These are phyloP conservation scores for Cylindrodendrum hubeiense DNA, from an alignment of 2,329 filamentous ascomycete species.

Conservation along the genomic window DNA sequence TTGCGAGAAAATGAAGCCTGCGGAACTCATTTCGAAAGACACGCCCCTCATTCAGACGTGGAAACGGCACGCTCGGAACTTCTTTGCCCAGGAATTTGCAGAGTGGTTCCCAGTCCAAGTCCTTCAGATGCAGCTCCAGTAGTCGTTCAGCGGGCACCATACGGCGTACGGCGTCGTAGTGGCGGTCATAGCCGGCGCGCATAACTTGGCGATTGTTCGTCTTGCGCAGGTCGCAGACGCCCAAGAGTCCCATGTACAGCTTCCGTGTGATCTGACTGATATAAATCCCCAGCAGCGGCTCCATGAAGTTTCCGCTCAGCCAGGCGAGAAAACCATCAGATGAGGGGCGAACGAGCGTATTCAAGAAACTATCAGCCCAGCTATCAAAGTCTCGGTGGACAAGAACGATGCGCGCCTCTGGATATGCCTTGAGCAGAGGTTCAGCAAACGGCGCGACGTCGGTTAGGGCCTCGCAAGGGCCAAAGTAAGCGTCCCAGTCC, in stretches of 20 bases:
- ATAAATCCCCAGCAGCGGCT: conserved; percentile 2
- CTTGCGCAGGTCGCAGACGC: conserved; percentile 8
- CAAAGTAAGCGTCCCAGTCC: conserved; percentile 43
- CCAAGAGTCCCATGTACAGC: not conserved
- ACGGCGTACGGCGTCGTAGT: conserved; percentile 43
- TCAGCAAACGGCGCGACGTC: conserved; percentile 41
- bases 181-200: conserved; percentile 39
- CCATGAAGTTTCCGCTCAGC: not conserved
- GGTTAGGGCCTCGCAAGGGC: conserved; percentile 41
- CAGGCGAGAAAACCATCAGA: conserved; percentile 13
- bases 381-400: conserved; percentile 43
- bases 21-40: not conserved
- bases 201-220: conserved; percentile 12
- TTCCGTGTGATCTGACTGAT: not conserved
- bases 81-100: conserved; percentile 50
- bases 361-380: conserved; percentile 39
- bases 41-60: conserved; percentile 42
- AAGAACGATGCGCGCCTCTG: conserved; percentile 47
- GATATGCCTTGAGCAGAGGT: conserved; percentile 45
- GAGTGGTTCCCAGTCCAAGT: conserved; percentile 49
- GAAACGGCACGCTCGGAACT: conserved; percentile 45
- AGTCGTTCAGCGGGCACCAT: conserved; percentile 39
- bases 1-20: not conserved
- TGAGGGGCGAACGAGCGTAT: conserved; percentile 13
- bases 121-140: conserved; percentile 45